Evolutionary conservation across 768 basidiomycete species (phyloP), one percentile per base, ranked within the genome.

Genomic region (Suillus ampliporus): DNA sequence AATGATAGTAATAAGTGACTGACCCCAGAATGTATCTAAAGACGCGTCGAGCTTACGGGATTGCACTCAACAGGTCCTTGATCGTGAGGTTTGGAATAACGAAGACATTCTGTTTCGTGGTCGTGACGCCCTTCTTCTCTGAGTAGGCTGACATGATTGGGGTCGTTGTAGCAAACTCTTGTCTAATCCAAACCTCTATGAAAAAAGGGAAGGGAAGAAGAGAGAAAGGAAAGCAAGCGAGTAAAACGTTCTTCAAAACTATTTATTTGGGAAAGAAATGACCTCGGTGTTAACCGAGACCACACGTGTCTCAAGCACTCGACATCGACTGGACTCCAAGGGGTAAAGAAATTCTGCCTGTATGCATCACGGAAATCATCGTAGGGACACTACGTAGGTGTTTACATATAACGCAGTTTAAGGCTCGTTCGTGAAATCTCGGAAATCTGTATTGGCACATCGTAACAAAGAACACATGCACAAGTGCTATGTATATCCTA

Each of bases 81-180:
- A 96, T 84, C 43, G 91, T 84, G 65, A 94, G 84, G 80, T 94
- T 89, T 23, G 95, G 95, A 65, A 97, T 91, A 31, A 83, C 71
- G 63, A 86, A 84, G 53, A 83, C 80, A 47, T 79, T 83, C 77
- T 91, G 91, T 64, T 88, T 81, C 53, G 82, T 70, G 60, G 72
- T 75, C 61, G 71, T 71, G 23, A 68, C 48, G 51, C 64, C 67
- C 28, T 69, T 43, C 56, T 64, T 46, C 56, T 64, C 62, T 15
- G 61, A 60, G 21, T 62, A 13, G 17, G 62, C 19, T 35, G 21
- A 63, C 74, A 76, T 75, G 19, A 48, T 65, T 52, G 54, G 65
- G 65, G 68, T 70, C 15, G 63, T 31, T 19, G 65, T 68, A 26
- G 54, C 28, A 46, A 46, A 43, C 14, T 48, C 60, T 15, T 9